Base-by-base conservation (phyloP, 176 grass and related monocot genomes). In the Panicum miliaceum region DNA sequence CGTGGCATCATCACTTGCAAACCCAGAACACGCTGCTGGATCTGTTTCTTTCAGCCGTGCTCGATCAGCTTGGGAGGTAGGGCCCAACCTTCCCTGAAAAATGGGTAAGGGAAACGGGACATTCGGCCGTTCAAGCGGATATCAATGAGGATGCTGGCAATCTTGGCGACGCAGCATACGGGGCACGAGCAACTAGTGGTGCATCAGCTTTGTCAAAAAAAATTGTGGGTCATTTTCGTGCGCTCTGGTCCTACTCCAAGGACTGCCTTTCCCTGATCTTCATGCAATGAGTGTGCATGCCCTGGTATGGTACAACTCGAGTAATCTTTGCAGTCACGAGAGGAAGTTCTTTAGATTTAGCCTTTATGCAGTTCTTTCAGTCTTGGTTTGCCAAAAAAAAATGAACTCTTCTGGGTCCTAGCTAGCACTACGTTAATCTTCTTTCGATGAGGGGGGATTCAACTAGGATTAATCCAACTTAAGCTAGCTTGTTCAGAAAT, bases 171-270 rank as follows among this genome's bases (percentile, higher is more conserved):
- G 14, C 54, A 77, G 45, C 27, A 38, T 14, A 75, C 20, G 76
- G 60, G 68, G 57, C 38, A 15, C 52, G 0, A 47, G 72, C 57
- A 27, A 43, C 50, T 34, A 70, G 83, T 90, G 83, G 78, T 27
- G 64, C 61, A 53, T 59, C 88, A 73, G 84, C 80, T 87, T 86
- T 90, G 22, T 41, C 37, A 71, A 62, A n/a, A n/a, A 32, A 48
- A 64, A 82, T 82, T 60, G 32, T 11, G 36, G 16, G 37, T 40
- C 75, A 43, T 56, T 73, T 73, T 80, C 67, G 37, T 46, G 64
- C 48, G 65, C 60, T 77, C 58, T 41, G 54, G 84, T 53, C 72
- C 84, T 77, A 16, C 45, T 29, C 23, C 37, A 38, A 48, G 81
- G 18, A 86, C 63, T 23, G 38, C 47, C 74, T 86, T 86, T 12